Evolutionary conservation across 2,329 filamentous ascomycete genomes (phyloP).

Genomic region (Myriosclerotinia curreyana): DNA sequence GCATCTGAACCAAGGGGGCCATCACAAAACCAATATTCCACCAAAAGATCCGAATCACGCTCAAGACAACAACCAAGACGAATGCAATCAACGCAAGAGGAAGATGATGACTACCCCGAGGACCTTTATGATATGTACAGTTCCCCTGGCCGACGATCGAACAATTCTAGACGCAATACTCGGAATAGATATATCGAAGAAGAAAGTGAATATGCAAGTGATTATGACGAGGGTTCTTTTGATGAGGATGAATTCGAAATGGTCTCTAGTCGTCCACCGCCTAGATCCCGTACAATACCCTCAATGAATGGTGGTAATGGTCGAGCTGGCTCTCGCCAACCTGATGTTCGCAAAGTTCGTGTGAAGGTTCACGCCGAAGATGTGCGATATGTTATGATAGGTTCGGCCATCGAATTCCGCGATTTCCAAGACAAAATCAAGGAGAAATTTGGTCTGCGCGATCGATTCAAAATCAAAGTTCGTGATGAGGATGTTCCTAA

Average conservation of each 20-base stretch:
- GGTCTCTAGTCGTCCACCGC: constrained; percentile 52
- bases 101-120: constrained; percentile 61
- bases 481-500: constrained; percentile 72
- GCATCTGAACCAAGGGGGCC: constrained; percentile 51
- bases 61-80: constrained; percentile 25
- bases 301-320: constrained; percentile 33
- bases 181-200: constrained; percentile 71
- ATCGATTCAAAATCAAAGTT: constrained; percentile 85
- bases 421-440: constrained; percentile 77
- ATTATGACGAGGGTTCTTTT: constrained; percentile 66
- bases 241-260: constrained; percentile 81
- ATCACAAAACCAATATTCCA: constrained; percentile 38
- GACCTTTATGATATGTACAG: constrained; percentile 64
- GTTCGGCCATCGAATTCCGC: constrained; percentile 66
- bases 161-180: constrained; percentile 41
- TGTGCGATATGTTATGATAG: constrained; percentile 88
- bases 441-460: constrained; percentile 77
- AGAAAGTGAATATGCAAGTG: constrained; percentile 72
- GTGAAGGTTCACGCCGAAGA: constrained; percentile 92
- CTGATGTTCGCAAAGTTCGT: constrained; percentile 73
- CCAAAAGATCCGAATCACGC: constrained; percentile 35
- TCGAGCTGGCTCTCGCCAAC: constrained; percentile 56
- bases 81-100: constrained; percentile 43
- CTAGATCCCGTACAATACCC: constrained; percentile 43
- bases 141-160: constrained; percentile 40